Evolutionary conservation across 2,329 filamentous ascomycete species (phyloP).

Genomic region (Ceratocystis ficicola): DNA sequence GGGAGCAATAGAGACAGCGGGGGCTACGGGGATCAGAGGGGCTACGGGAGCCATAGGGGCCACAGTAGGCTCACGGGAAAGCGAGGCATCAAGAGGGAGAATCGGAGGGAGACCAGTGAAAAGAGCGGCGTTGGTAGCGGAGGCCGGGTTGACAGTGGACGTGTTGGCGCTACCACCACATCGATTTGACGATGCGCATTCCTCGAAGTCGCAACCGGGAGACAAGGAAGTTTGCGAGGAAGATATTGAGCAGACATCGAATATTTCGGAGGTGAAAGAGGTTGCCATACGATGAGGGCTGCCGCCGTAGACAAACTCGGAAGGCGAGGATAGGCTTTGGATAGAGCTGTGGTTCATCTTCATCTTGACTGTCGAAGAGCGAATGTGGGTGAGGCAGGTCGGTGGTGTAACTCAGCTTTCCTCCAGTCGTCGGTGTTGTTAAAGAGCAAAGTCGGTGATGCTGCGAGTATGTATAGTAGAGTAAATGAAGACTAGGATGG

Average conservation of each 20-base stretch:
- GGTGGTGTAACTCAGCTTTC: conserved; percentile 26
- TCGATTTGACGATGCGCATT: conserved; percentile 51
- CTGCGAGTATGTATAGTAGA: not conserved
- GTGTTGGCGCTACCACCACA: not conserved
- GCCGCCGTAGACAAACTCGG: conserved; percentile 33
- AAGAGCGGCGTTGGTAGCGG: not conserved
- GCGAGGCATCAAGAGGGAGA: conserved; percentile 53
- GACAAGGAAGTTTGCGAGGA: conserved; percentile 65
- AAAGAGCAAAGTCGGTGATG: conserved; percentile 10
- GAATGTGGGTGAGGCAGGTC: conserved; percentile 27
- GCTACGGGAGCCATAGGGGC: conserved; percentile 23
- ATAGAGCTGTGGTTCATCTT: conserved; percentile 40
- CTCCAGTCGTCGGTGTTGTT: conserved; percentile 44
- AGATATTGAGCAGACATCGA: conserved; percentile 33
- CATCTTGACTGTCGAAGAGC: conserved; percentile 41
- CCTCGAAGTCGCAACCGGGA: conserved; percentile 57
- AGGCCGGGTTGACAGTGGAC: not conserved
- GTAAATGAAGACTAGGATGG: not conserved
- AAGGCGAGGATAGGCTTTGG: conserved; percentile 37
- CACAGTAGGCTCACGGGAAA: conserved; percentile 23
- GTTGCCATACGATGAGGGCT: conserved; percentile 13
- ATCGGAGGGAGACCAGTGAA: not conserved
- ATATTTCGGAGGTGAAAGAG: conserved; percentile 14
- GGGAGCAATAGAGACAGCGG: conserved; percentile 44
- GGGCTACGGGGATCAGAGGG: conserved; percentile 49